Conservation (phyloP, 345 rosid genomes). For the Syzygium grande region DNA sequence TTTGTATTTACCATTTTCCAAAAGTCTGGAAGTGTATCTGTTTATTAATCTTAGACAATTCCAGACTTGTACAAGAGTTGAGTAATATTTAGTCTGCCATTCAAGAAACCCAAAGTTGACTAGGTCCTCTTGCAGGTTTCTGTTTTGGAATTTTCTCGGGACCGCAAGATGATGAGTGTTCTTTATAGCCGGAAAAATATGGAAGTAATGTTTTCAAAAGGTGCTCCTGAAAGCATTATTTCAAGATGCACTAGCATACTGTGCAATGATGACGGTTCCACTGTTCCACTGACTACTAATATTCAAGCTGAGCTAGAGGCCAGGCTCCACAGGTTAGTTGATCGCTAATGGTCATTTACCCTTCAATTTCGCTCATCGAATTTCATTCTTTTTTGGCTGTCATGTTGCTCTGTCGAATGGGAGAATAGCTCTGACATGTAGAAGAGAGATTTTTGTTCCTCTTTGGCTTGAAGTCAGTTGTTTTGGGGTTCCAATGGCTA, state of each 20-base stretch:
- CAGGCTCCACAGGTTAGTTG: slow-evolving; percentile 66
- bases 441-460: neutral
- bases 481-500: neutral
- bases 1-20: neutral
- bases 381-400: neutral
- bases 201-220: slow-evolving; percentile 80
- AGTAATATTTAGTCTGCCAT: neutral
- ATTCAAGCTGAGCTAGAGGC: slow-evolving; percentile 70
- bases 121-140: slow-evolving; percentile 52
- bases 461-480: neutral
- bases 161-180: slow-evolving; percentile 98
- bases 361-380: neutral
- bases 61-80: neutral
- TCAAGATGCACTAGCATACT: slow-evolving; percentile 79
- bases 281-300: slow-evolving; percentile 59
- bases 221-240: slow-evolving; percentile 93
- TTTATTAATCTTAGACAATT: neutral
- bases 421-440: neutral
- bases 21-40: neutral
- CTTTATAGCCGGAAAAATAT: slow-evolving; percentile 73
- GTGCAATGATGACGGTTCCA: slow-evolving; percentile 79
- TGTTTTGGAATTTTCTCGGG: slow-evolving; percentile 89
- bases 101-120: neutral
- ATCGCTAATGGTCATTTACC: neutral
- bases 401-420: neutral